Evolutionary conservation across 352 stramenopile genomes (phyloP).

Genomic region (Pythium oligandrum): DNA sequence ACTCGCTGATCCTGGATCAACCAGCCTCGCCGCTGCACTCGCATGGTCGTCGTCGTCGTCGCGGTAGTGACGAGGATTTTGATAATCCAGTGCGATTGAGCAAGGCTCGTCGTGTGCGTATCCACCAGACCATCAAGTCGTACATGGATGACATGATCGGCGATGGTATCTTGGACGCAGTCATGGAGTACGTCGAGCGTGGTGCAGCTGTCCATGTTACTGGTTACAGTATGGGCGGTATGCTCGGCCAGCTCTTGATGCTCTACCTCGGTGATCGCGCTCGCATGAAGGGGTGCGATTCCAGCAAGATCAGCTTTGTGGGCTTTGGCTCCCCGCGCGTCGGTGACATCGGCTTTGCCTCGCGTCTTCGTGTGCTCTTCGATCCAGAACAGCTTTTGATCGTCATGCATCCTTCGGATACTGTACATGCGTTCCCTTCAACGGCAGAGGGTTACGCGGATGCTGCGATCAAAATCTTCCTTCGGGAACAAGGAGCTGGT

Average conservation of each 20-base stretch:
- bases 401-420: constrained; percentile 82
- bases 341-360: constrained; percentile 73
- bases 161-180: constrained; percentile 64
- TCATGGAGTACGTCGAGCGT: constrained; percentile 69
- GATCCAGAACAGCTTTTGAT: constrained; percentile 75
- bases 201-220: constrained; percentile 77
- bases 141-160: constrained; percentile 87
- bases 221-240: constrained; percentile 84
- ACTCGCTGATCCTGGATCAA: constrained; percentile 65
- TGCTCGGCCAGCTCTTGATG: constrained; percentile 78
- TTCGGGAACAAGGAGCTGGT: constrained; percentile 64
- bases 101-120: constrained; percentile 53
- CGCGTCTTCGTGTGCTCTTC: constrained; percentile 67
- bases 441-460: constrained; percentile 79
- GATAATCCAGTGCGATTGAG: constrained; percentile 55
- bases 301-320: constrained; percentile 81
- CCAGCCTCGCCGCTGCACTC: constrained; percentile 43
- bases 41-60: constrained; percentile 30
- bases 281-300: constrained; percentile 67
- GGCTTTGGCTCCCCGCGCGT: constrained; percentile 80
- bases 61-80: constrained; percentile 51
- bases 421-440: constrained; percentile 77
- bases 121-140: constrained; percentile 73
- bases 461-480: constrained; percentile 79
- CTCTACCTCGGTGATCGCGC: constrained; percentile 70